These are phyloP conservation scores for Fusarium subtropicale DNA, from an alignment of 2,329 filamentous ascomycete species.

Conservation along the genomic window DNA sequence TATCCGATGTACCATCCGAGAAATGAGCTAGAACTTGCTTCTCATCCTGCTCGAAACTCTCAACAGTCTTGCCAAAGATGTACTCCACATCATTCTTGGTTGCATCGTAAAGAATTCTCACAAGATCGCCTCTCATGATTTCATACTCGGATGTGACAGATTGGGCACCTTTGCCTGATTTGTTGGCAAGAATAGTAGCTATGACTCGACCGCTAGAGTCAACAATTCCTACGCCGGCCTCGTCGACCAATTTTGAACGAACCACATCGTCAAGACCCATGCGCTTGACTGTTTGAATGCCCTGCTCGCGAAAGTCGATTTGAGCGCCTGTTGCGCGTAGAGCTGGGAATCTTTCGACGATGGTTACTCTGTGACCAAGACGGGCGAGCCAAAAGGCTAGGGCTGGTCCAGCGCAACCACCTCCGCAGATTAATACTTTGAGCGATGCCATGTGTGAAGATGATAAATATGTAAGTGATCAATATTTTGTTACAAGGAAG, in stretches of 20 bases:
- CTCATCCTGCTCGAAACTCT: conserved; percentile 30
- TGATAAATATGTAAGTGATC: background rate
- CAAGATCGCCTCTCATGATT: conserved; percentile 66
- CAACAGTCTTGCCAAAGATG: conserved; percentile 21
- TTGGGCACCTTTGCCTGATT: conserved; percentile 42
- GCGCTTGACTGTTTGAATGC: conserved; percentile 18
- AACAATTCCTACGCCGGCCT: conserved; percentile 20
- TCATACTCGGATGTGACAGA: conserved; percentile 63
- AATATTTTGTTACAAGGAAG: background rate
- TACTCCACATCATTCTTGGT: conserved; percentile 18
- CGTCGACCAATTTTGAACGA: conserved; percentile 18
- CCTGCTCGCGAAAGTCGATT: conserved; percentile 33
- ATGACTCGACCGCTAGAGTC: conserved; percentile 13
- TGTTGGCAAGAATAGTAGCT: conserved; percentile 27
- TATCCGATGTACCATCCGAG: conserved; percentile 18
- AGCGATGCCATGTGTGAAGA: conserved; percentile 12
- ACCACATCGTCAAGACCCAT: conserved; percentile 18
- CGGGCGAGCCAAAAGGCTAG: conserved; percentile 49
- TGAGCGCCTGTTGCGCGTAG: conserved; percentile 28
- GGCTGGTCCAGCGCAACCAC: conserved; percentile 50
- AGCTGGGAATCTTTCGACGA: conserved; percentile 54
- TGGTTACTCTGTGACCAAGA: conserved; percentile 50
- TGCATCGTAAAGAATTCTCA: conserved; percentile 54
- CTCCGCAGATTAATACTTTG: conserved; percentile 49
- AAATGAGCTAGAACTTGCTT: conserved; percentile 21